Evolutionary conservation across 805 yeast species (phyloP).

Genomic region (Wickerhamomyces rabaulensis): DNA sequence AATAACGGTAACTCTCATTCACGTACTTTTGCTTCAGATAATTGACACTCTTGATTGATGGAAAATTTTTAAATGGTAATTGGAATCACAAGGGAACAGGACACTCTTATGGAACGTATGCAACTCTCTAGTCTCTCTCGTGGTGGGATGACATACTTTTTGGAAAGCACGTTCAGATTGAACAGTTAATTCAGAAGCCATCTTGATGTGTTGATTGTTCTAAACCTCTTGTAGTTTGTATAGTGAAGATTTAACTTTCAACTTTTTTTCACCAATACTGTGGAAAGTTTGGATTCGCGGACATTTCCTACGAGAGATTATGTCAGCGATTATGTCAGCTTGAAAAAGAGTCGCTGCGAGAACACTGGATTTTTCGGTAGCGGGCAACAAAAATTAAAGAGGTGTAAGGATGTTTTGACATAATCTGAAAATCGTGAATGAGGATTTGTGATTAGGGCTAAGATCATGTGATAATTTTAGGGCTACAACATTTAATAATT

Average conservation of each 20-base stretch:
- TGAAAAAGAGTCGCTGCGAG: background rate
- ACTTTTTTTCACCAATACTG: slow-evolving; percentile 3
- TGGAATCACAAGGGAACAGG: background rate
- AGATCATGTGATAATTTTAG: background rate
- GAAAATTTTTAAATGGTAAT: background rate
- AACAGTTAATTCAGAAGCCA: slow-evolving; percentile 99
- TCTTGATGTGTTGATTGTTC: slow-evolving; percentile 35
- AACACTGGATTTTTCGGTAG: background rate
- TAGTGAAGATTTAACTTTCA: background rate
- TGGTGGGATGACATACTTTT: slow-evolving; percentile 67
- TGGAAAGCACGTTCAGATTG: slow-evolving; percentile 99
- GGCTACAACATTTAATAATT: background rate
- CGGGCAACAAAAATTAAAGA: background rate
- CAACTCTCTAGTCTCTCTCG: background rate
- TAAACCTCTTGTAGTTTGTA: slow-evolving; percentile 18
- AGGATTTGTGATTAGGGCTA: too few species aligned
- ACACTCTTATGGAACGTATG: background rate
- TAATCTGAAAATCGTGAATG: background rate
- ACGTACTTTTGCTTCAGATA: background rate
- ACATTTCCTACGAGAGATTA: background rate
- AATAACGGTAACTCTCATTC: background rate
- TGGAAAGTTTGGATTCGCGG: slow-evolving; percentile 1
- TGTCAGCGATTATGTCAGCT: background rate
- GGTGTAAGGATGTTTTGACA: background rate
- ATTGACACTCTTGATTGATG: background rate